These are phyloP conservation scores for sweet orange (Citrus sinensis) DNA, from an alignment of 345 rosid species.

Conservation along the genomic window DVS_A1.0 CM039161.1:21516501-21517000, in stretches of 20 bases:
- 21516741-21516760: background rate
- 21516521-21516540: background rate
- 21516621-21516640: background rate
- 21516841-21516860: background rate
- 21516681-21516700: background rate
- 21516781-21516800: background rate
- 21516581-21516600: background rate
- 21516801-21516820: too few relatives aligned
- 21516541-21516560: background rate
- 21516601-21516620: background rate
- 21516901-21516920: too few relatives aligned
- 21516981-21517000: too few relatives aligned
- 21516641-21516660: background rate
- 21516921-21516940: too few relatives aligned
- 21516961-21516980: too few relatives aligned
- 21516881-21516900: too few relatives aligned
- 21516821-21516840: background rate
- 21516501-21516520: background rate
- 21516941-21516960: too few relatives aligned
- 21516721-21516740: too few relatives aligned
- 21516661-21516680: background rate
- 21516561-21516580: background rate
- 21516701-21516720: background rate
- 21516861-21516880: background rate
- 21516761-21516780: background rate